Conservation (phyloP, 306 rosid genomes). For the Geum urbanum region DNA sequence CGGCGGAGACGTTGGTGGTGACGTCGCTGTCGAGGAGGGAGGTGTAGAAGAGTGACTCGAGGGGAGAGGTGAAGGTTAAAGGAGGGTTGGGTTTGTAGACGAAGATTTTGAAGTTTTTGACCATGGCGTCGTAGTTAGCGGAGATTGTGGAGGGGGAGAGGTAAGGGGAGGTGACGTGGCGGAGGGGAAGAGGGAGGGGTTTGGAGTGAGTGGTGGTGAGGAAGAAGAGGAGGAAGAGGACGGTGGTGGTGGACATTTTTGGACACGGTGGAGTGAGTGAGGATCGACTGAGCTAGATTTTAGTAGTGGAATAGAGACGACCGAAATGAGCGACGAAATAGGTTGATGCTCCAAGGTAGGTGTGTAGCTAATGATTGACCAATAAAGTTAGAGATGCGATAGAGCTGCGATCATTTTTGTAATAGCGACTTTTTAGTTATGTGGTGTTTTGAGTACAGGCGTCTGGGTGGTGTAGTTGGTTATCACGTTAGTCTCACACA, state of each 20-base stretch:
- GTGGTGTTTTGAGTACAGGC: accelerated
- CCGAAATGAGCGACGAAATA: background rate
- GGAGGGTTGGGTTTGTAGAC: constrained; percentile 39
- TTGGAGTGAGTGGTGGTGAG: constrained; percentile 15
- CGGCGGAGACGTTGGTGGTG: constrained; percentile 36
- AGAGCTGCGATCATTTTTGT: too few relatives aligned
- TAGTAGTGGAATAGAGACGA: background rate
- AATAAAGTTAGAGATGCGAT: too few relatives aligned
- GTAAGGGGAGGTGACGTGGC: constrained; percentile 34
- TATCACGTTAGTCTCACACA: constrained; percentile 92
- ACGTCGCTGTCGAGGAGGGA: constrained; percentile 40
- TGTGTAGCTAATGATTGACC: background rate
- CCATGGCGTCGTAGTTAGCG: constrained; percentile 51
- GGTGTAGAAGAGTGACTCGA: constrained; percentile 47
- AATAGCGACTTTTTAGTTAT: too few relatives aligned
- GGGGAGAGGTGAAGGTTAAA: constrained; percentile 26
- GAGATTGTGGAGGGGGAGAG: constrained; percentile 43
- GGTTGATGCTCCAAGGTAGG: background rate
- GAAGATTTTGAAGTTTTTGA: constrained; percentile 44
- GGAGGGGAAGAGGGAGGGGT: constrained; percentile 15
- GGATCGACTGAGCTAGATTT: background rate
- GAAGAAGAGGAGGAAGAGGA: constrained; percentile 6
- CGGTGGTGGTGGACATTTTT: constrained; percentile 12
- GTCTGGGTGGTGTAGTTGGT: constrained; percentile 86
- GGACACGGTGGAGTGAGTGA: background rate